Evolutionary conservation across 306 rosid genomes (phyloP).

Genomic region (barrel medic (Medicago truncatula)): DNA sequence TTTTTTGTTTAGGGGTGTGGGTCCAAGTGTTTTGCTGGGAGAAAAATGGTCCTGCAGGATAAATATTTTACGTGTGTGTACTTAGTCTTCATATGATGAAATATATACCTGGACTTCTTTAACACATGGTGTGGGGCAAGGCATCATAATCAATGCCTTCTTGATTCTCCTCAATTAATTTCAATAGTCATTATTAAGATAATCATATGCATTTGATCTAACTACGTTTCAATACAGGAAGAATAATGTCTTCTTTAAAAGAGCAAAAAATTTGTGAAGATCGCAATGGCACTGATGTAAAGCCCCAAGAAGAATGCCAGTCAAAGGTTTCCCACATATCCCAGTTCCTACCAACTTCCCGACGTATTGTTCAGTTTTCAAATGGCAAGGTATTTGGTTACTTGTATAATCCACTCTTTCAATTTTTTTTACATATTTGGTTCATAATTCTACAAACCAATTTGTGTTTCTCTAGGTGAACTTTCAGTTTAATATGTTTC

Average conservation of each 20-base stretch:
- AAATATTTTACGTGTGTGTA: not conserved
- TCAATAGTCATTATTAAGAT: conserved; percentile 26
- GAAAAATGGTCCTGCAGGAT: conserved; percentile 10
- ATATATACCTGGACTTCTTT: conserved; percentile 5
- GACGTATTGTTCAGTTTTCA: conserved; percentile 95
- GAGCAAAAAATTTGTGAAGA: conserved; percentile 49
- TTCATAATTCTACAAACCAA: conserved; percentile 27
- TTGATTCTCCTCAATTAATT: conserved; percentile 25
- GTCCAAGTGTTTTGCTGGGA: conserved; percentile 24
- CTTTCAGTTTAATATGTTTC: conserved; percentile 13
- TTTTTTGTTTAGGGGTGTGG: not conserved
- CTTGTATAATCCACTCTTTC: conserved; percentile 17
- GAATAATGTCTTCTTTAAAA: conserved; percentile 73
- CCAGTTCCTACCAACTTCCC: conserved; percentile 92
- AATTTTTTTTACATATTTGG: not conserved
- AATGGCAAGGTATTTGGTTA: conserved; percentile 80
- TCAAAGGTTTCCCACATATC: conserved; percentile 60
- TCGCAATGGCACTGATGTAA: conserved; percentile 49
- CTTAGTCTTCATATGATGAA: conserved; percentile 32
- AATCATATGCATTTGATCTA: conserved; percentile 31
- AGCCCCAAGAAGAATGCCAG: conserved; percentile 52
- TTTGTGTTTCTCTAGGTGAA: conserved; percentile 11
- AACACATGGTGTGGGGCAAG: not conserved
- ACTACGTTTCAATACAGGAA: conserved; percentile 61
- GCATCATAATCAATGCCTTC: conserved; percentile 17